Evolutionary conservation across 75 land plant species (phyloP), one percentile per base, ranked within the genome.

Genomic region (Larix kaempferi): DNA sequence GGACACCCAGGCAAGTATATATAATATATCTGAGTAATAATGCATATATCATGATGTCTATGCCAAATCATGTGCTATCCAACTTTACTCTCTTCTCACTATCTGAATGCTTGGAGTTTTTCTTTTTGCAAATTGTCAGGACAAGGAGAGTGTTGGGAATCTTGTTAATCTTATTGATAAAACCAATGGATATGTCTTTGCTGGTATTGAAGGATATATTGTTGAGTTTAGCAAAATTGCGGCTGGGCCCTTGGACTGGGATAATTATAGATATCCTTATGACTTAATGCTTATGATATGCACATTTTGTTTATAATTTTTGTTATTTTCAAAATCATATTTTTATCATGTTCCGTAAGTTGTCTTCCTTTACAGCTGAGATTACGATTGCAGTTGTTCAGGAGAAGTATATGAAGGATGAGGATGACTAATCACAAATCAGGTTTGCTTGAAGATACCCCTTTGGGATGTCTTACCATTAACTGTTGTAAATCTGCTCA

Each of bases 201-300:
- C 91, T 67, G 85, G 95, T 52, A 91, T 91, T 12, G 93, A 97
- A 64, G 91, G 87, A 35, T 91, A 96, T 77, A 88, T 89, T 37
- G 91, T 89, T 52, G 98, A 92, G 82, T 94, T 92, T 78, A 97
- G 90, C 86, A 94, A 97, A 78, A 81, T 97, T 76, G 99, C 98
- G 55, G 95, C 89, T 10, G 87, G 82, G 17, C 87, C 91, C 6
- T 76, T 86, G 64, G 94, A 97, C 74, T 97, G 99, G 99, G 99
- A 97, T 71, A 94, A 97, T 78, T 95, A 94, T 78, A 94, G 98
- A 95, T 94, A 97, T 94, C 99, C 99, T 92, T 89, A 64, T 76
- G 17, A 19, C 12, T 49, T 49, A 10, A 10, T 8, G 4, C 49
- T 69, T 44, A 69, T 39, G 52, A 17, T 23, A 75, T 54, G 75